These are phyloP conservation scores for Forsythia viridissima DNA, from an alignment of 257 asterid genomes.

Conservation along the genomic window DNA sequence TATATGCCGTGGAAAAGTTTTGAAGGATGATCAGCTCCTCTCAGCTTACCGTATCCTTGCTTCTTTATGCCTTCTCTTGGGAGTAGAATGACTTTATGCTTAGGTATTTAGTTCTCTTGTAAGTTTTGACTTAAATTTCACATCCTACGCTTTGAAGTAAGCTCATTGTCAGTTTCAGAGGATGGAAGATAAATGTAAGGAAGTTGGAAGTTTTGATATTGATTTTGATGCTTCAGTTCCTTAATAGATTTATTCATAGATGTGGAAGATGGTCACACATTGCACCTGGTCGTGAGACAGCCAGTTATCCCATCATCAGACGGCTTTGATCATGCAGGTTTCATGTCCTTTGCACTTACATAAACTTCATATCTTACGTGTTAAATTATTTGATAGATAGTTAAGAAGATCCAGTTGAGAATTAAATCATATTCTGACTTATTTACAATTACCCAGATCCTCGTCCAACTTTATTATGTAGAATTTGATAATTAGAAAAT, in stretches of 20 bases:
- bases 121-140: slow-evolving; percentile 16
- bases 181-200: slow-evolving; percentile 6
- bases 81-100: background rate
- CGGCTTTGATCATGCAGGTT: slow-evolving; percentile 62
- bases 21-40: slow-evolving; percentile 94
- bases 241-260: slow-evolving; percentile 56
- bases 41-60: slow-evolving; percentile 98
- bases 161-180: slow-evolving; percentile 1
- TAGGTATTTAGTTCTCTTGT: slow-evolving; percentile 9
- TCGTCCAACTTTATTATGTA: background rate
- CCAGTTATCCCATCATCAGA: slow-evolving; percentile 59
- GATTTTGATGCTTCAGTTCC: slow-evolving; percentile 44
- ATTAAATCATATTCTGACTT: slow-evolving; percentile 2
- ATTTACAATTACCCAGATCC: background rate
- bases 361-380: slow-evolving; percentile 7
- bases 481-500: slow-evolving; percentile 1
- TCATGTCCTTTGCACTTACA: background rate
- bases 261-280: slow-evolving; percentile 97
- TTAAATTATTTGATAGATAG: background rate
- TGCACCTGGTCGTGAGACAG: slow-evolving; percentile 90
- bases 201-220: slow-evolving; percentile 1
- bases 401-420: slow-evolving; percentile 5
- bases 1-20: slow-evolving; percentile 96
- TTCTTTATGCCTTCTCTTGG: slow-evolving; percentile 4
- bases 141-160: slow-evolving; percentile 17